A percentile compares a stretch with the other conserved stretches of the same genome.
Evolutionary conservation across 768 basidiomycete species (phyloP).

Genomic region (Glaciozyma martinii): DNA sequence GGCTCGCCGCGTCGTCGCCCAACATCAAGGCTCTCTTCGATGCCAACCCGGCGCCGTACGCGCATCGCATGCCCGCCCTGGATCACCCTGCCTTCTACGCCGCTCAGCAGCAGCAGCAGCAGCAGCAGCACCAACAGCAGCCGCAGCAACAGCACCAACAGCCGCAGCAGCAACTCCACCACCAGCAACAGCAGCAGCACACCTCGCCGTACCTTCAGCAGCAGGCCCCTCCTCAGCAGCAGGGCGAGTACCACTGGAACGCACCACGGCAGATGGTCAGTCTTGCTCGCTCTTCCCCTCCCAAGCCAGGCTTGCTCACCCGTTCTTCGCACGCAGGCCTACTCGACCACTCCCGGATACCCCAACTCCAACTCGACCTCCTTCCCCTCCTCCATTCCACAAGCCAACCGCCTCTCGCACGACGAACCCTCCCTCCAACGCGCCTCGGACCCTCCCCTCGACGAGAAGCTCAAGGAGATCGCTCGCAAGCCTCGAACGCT

Average conservation of each 20-base stretch:
- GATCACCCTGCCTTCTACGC: conserved; percentile 17
- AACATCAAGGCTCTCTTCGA: conserved; percentile 90
- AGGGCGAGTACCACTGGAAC: conserved; percentile 22
- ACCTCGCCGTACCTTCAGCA: conserved; percentile 7
- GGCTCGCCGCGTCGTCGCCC: conserved; percentile 79
- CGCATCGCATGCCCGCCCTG: not conserved
- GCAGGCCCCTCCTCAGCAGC: conserved; percentile 7
- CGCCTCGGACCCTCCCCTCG: not conserved
- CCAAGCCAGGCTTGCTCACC: not conserved
- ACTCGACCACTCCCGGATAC: conserved; percentile 23
- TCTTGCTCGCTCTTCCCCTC: not conserved
- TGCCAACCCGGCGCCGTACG: conserved; percentile 33
- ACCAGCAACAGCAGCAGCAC: conserved; percentile 15
- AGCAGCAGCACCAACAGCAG: not conserved
- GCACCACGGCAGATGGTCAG: conserved; percentile 22
- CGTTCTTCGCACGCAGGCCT: conserved; percentile 19
- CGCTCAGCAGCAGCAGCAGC: too few species aligned
- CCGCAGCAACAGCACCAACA: conserved; percentile 15
- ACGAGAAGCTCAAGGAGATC: conserved; percentile 21
- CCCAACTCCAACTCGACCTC: conserved; percentile 1
- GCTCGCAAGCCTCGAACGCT: conserved; percentile 61
- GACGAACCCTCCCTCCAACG: conserved; percentile 47
- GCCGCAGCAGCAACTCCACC: conserved; percentile 2
- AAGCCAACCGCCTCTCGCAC: conserved; percentile 69
- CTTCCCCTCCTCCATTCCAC: conserved; percentile 54